Conservation (phyloP, 106 monocot genomes). For the Agapanthus africanus region DNA sequence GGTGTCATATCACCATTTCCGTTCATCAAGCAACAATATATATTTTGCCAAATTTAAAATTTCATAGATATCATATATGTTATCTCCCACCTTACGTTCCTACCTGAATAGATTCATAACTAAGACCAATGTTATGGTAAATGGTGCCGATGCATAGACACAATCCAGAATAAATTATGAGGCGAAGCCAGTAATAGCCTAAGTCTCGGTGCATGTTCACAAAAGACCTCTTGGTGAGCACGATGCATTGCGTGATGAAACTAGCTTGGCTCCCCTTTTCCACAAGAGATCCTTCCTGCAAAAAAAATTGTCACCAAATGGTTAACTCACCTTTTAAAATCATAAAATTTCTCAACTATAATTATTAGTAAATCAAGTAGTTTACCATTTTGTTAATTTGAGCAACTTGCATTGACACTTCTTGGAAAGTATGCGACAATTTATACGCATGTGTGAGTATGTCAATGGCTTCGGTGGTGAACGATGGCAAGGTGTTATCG, state of each 20-base stretch:
- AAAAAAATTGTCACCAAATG: too few relatives aligned
- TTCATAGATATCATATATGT: too few relatives aligned
- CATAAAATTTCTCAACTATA: background rate
- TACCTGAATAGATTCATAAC: slow-evolving; percentile 30
- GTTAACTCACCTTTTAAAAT: too few relatives aligned
- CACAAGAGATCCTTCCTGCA: slow-evolving; percentile 16
- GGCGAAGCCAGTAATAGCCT: slow-evolving; percentile 33
- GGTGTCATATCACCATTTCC: too few relatives aligned
- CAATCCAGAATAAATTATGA: slow-evolving; percentile 10
- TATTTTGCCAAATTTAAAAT: too few relatives aligned
- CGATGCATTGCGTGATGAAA: slow-evolving; percentile 18
- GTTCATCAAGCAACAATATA: background rate
- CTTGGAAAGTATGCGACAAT: slow-evolving; percentile 2
- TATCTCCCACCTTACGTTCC: too few relatives aligned
- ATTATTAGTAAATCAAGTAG: background rate
- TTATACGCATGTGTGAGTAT: slow-evolving; percentile 14
- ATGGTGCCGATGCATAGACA: slow-evolving; percentile 28
- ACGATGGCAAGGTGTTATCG: background rate
- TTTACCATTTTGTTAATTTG: slow-evolving; percentile 16
- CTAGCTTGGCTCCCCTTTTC: slow-evolving; percentile 21
- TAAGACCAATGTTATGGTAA: slow-evolving; percentile 16
- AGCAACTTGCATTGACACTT: slow-evolving; percentile 2
- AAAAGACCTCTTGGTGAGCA: slow-evolving; percentile 25
- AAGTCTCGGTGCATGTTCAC: slow-evolving; percentile 30
- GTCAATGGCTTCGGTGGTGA: slow-evolving; percentile 18